A percentile compares a stretch with the other conserved stretches of the same genome.
Conservation (phyloP, 2,329 filamentous ascomycete genomes). For the Hypoxylon sp. region DNA sequence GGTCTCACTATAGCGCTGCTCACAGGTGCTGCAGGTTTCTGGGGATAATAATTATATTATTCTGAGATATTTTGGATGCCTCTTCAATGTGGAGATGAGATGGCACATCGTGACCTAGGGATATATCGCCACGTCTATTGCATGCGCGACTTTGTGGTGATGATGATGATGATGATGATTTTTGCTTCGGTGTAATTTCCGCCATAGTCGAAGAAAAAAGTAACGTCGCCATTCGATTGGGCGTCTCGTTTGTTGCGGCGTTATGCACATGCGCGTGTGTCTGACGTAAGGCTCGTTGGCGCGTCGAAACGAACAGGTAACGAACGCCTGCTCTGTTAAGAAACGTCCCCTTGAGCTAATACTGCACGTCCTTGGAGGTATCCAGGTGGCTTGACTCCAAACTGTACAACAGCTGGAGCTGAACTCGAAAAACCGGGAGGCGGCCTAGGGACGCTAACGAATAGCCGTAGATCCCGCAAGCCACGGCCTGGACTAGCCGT, state of each 20-base stretch:
- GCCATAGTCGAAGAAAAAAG: conserved; percentile 1
- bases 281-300: conserved; percentile 21
- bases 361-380: neutral
- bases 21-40: neutral
- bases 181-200: conserved; percentile 27
- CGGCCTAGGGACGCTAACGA: neutral
- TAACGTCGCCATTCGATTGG: conserved; percentile 1
- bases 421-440: conserved; percentile 12
- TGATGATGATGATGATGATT: too few relatives aligned
- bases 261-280: conserved; percentile 8
- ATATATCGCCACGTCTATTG: neutral
- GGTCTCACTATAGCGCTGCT: conserved; percentile 3
- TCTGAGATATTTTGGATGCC: conserved; percentile 11
- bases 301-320: neutral
- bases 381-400: neutral
- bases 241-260: conserved; percentile 7
- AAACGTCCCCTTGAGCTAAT: neutral
- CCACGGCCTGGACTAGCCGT: conserved; percentile 10
- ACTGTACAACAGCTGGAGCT: neutral
- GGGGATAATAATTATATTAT: neutral
- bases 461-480: conserved; percentile 30
- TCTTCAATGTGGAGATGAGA: conserved; percentile 20
- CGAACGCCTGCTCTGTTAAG: neutral
- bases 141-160: neutral
- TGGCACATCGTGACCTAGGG: conserved; percentile 2